These are phyloP conservation scores for Diplodia intermedia DNA, from an alignment of 2,329 filamentous ascomycete genomes.

Conservation along the genomic window DNA sequence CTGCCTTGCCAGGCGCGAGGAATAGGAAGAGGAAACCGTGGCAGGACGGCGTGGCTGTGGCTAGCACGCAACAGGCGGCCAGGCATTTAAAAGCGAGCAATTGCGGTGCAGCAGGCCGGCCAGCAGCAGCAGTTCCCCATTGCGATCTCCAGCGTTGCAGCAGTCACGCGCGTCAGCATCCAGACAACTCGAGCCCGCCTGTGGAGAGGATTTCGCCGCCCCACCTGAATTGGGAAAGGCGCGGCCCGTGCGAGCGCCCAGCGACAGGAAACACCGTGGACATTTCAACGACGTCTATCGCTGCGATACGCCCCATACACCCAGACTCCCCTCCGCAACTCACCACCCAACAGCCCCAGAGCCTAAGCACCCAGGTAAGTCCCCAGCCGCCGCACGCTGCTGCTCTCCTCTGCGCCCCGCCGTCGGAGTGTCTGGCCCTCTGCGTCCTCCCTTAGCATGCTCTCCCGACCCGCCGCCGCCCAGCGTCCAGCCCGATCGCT, in stretches of 20 bases:
- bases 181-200: conserved; percentile 16
- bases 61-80: not conserved
- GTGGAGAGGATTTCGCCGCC: conserved; percentile 32
- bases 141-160: conserved; percentile 11
- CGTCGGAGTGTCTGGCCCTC: not conserved
- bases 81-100: conserved; percentile 1
- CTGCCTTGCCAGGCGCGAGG: conserved; percentile 12
- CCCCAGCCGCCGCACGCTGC: not conserved
- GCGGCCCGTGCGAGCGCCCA: conserved; percentile 30
- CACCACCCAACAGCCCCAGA: conserved; percentile 18
- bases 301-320: conserved; percentile 31
- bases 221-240: conserved; percentile 29
- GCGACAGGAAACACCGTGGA: conserved; percentile 33
- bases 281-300: conserved; percentile 33
- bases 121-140: conserved; percentile 6
- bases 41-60: conserved; percentile 11
- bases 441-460: conserved; percentile 28
- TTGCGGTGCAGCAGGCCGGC: not conserved
- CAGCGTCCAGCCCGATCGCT: conserved; percentile 26
- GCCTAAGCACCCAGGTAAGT: conserved; percentile 26
- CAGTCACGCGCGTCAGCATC: conserved; percentile 29
- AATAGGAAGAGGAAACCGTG: conserved; percentile 14
- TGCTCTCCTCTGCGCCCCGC: not conserved
- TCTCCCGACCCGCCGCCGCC: conserved; percentile 32
- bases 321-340: conserved; percentile 28